Percentiles rank a stretch among this genome's conserved stretches.
Conservation (phyloP, 305 asterid genomes). For the Nicotiana rustica region DNA sequence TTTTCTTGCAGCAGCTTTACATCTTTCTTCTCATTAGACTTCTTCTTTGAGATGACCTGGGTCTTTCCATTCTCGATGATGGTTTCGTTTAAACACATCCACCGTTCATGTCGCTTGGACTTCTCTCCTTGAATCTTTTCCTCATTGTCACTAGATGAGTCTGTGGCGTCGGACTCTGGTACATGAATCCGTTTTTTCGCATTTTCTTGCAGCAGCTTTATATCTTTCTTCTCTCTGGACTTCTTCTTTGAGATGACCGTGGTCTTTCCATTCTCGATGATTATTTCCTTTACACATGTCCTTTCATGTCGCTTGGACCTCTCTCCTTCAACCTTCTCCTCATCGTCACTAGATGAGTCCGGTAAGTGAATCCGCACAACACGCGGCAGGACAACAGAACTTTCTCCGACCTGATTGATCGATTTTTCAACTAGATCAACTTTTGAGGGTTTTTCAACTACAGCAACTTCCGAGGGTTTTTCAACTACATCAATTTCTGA, state of each 20-base stretch:
- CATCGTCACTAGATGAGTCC: constrained; percentile 71
- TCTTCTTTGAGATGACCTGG: not conserved
- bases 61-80: not conserved
- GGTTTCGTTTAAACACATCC: constrained; percentile 41
- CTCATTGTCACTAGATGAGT: constrained; percentile 64
- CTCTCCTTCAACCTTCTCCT: constrained; percentile 31
- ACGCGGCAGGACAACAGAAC: constrained; percentile 42
- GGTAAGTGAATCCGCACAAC: constrained; percentile 64
- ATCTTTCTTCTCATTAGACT: not conserved
- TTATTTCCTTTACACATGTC: constrained; percentile 40
- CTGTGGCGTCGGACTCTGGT: constrained; percentile 78
- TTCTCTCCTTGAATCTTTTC: not conserved
- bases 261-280: constrained; percentile 32
- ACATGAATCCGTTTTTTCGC: constrained; percentile 48
- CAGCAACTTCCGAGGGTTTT: not conserved
- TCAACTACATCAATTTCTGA: not conserved
- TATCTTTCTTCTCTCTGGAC: not conserved
- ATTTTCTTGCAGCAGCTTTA: constrained; percentile 28
- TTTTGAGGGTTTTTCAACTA: not conserved
- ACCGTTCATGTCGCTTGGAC: constrained; percentile 34
- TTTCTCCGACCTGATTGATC: not conserved
- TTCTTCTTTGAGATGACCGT: not conserved
- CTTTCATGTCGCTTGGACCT: constrained; percentile 29
- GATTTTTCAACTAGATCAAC: not conserved
- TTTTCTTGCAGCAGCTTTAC: constrained; percentile 19